Percentiles rank a stretch among this genome's conserved stretches.
phyloP scores from a whole-genome alignment of 164 flowering plant species.

The Vitis vinifera region ASM3070453v1 NC_081805.1:3133501-3134000 shows the following conservation, averaged over 20 bases:
- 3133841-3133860: slow-evolving; percentile 42
- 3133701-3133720: slow-evolving; percentile 64
- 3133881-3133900: slow-evolving; percentile 79
- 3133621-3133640: slow-evolving; percentile 85
- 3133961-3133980: no score
- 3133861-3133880: slow-evolving; percentile 77
- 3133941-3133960: background rate
- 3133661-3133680: slow-evolving; percentile 78
- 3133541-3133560: slow-evolving; percentile 3
- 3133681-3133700: slow-evolving; percentile 91
- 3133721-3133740: slow-evolving; percentile 74
- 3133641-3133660: slow-evolving; percentile 91
- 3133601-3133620: slow-evolving; percentile 69
- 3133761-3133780: slow-evolving; percentile 6
- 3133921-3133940: background rate
- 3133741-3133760: slow-evolving; percentile 1
- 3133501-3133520: no score
- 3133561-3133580: background rate
- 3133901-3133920: slow-evolving; percentile 76
- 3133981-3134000: background rate
- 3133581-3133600: slow-evolving; percentile 37
- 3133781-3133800: background rate
- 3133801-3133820: background rate
- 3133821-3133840: background rate
- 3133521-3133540: background rate